These are phyloP conservation scores for Phytopythium kandeliae DNA, from an alignment of 352 stramenopile genomes.

Conservation along the genomic window DNA sequence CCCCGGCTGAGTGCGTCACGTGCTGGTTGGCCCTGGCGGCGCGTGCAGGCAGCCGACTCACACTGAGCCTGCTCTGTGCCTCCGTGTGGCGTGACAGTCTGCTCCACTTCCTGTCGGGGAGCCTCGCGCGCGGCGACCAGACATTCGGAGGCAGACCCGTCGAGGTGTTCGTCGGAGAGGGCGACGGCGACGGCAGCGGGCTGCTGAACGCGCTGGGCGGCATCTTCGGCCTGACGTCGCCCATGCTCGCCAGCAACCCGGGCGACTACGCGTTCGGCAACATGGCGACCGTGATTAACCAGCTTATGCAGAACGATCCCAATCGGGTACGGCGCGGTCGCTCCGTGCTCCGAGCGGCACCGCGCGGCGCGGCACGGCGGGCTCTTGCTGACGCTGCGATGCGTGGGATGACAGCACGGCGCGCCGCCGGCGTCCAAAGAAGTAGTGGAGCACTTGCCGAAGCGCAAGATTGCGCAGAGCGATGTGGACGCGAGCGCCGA, in stretches of 20 bases:
- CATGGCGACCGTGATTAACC: slow-evolving; percentile 81
- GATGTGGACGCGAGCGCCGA: slow-evolving; percentile 76
- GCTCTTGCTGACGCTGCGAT: background rate
- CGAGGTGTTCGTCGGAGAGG: slow-evolving; percentile 72
- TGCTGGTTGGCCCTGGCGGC: background rate
- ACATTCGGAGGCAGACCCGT: slow-evolving; percentile 66
- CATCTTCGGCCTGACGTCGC: slow-evolving; percentile 29
- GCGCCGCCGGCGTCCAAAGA: slow-evolving; percentile 72
- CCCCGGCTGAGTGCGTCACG: background rate
- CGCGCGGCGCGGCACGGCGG: too few relatives aligned
- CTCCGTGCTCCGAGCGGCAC: too few relatives aligned
- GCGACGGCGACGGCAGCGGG: slow-evolving; percentile 32
- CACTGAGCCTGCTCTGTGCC: too few relatives aligned
- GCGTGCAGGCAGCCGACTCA: too few relatives aligned
- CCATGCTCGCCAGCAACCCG: slow-evolving; percentile 49
- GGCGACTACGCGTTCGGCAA: slow-evolving; percentile 85
- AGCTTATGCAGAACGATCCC: slow-evolving; percentile 86
- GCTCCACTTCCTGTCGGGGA: slow-evolving; percentile 38
- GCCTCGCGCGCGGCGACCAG: slow-evolving; percentile 27
- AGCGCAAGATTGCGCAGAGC: slow-evolving; percentile 61
- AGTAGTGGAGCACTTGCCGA: slow-evolving; percentile 67
- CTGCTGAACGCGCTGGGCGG: slow-evolving; percentile 58
- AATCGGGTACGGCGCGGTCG: slow-evolving; percentile 48
- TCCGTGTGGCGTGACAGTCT: too few relatives aligned
- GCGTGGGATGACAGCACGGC: slow-evolving; percentile 42